These are phyloP conservation scores for Colletotrichum horii DNA, from an alignment of 2,329 filamentous ascomycete species.

Conservation along the genomic window DNA sequence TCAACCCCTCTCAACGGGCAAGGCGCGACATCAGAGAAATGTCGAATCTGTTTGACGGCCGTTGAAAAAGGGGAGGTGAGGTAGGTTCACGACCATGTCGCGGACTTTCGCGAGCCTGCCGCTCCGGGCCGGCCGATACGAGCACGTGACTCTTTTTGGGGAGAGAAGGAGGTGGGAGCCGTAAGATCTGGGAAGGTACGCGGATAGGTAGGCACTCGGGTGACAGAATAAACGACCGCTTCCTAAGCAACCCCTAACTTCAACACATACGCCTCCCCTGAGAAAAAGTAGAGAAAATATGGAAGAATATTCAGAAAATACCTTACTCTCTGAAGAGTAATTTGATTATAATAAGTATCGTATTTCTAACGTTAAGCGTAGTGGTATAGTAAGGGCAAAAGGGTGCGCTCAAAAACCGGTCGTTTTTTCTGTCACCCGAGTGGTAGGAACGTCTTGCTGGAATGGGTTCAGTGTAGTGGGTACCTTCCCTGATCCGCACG, in stretches of 20 bases:
- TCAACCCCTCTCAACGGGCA: not conserved
- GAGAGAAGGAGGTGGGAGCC: not conserved
- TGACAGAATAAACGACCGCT: no score
- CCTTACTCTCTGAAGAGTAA: no score
- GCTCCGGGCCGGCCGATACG: not conserved
- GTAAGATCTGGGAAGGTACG: not conserved
- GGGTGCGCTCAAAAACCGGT: no score
- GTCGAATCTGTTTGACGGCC: not conserved
- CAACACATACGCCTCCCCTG: no score
- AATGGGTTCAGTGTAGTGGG: not conserved
- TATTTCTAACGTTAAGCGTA: no score
- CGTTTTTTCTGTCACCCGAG: no score
- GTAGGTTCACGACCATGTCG: not conserved
- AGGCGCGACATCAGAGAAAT: not conserved
- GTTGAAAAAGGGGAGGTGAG: not conserved
- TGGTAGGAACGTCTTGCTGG: not conserved
- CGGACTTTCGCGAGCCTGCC: not conserved
- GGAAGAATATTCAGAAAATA: no score
- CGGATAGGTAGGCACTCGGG: not conserved
- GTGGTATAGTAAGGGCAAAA: no score
- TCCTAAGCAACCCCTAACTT: no score
- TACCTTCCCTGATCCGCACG: not conserved
- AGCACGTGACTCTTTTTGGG: not conserved
- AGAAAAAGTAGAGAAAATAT: accelerated
- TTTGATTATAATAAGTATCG: no score